These are phyloP conservation scores for Hymenoscyphus infarciens DNA, from an alignment of 2,329 filamentous ascomycete species.

Conservation along the genomic window DNA sequence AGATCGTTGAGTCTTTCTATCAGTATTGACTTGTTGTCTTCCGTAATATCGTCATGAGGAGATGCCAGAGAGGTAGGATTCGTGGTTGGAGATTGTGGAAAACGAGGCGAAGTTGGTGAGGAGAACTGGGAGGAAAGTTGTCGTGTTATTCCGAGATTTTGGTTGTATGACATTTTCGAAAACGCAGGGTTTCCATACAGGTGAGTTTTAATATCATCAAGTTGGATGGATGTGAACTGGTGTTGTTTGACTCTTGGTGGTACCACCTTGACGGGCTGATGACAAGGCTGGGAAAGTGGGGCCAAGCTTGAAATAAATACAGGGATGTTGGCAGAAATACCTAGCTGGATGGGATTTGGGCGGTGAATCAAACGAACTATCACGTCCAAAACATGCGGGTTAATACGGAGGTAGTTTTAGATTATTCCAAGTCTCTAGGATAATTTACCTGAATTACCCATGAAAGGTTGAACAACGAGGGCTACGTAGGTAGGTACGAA, in stretches of 20 bases:
- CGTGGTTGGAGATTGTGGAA: constrained; percentile 11
- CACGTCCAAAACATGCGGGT: no score
- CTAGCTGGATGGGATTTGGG: not conserved
- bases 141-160: constrained; percentile 29
- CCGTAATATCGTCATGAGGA: constrained; percentile 19
- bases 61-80: constrained; percentile 5
- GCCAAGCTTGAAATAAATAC: not conserved
- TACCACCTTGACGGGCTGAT: not conserved
- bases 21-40: constrained; percentile 35
- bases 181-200: not conserved
- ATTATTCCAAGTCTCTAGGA: no score
- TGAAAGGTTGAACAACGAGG: no score
- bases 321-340: constrained; percentile 10
- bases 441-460: no score
- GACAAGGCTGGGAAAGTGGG: constrained; percentile 12
- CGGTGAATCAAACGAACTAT: not conserved
- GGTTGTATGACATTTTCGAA: constrained; percentile 26
- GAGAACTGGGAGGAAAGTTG: constrained; percentile 30
- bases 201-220: not conserved
- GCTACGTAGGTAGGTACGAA: no score
- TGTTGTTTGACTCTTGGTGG: not conserved
- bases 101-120: constrained; percentile 19
- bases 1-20: constrained; percentile 36
- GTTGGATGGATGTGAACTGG: not conserved
- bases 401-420: no score